These are phyloP conservation scores for Aspergillus calidoustus DNA, from an alignment of 2,329 filamentous ascomycete genomes.

Conservation along the genomic window DNA sequence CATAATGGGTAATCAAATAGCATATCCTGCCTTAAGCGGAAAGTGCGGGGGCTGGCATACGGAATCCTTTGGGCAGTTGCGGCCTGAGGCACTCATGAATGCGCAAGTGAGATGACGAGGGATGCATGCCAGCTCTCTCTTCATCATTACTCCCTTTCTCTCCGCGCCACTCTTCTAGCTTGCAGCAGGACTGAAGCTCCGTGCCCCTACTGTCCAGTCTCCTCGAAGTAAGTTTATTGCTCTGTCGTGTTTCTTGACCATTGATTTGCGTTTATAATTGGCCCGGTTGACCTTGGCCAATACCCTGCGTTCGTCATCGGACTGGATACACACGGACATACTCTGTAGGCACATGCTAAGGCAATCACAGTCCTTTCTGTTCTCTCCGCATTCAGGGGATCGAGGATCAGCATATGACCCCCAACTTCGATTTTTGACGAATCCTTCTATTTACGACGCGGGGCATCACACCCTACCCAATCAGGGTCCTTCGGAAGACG, in stretches of 20 bases:
- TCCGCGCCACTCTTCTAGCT: background rate
- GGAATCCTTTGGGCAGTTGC: background rate
- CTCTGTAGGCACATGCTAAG: constrained; percentile 4
- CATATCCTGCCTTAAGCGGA: background rate
- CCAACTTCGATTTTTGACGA: background rate
- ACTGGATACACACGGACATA: background rate
- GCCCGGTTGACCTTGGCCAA: background rate
- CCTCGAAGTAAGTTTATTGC: background rate
- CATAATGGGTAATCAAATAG: background rate
- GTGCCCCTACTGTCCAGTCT: background rate
- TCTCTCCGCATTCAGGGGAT: constrained; percentile 3
- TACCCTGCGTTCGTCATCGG: background rate
- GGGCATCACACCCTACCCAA: constrained; percentile 8
- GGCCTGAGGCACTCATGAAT: background rate
- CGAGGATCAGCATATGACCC: constrained; percentile 4
- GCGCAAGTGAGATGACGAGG: background rate
- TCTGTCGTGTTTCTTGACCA: background rate
- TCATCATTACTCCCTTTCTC: background rate
- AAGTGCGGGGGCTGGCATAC: background rate
- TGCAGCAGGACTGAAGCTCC: background rate
- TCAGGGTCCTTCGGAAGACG: constrained; percentile 2
- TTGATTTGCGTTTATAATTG: background rate
- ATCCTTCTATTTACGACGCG: constrained; percentile 11
- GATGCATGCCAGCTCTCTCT: background rate
- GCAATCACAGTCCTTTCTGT: background rate